Evolutionary conservation across 257 asterid genomes (phyloP), one percentile per base, ranked within the genome.

Genomic region (Echites panduratus): DNA sequence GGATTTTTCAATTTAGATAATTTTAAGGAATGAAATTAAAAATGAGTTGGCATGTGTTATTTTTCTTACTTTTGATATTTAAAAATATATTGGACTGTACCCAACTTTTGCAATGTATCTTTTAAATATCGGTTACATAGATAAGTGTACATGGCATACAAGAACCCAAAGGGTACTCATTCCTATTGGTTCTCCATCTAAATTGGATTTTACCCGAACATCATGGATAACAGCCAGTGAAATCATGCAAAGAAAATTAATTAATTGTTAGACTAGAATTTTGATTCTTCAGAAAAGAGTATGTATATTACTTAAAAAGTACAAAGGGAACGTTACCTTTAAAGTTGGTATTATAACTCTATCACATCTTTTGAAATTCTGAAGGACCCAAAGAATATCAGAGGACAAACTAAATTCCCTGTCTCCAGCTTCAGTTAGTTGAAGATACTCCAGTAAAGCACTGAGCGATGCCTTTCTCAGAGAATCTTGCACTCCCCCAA

Each of bases 401-500:
- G 50, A 63, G 20, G 93, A 87, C 57, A 95, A 81, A 74, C 82
- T 79, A 72, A 54, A 75, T 79, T 79, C 88, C 82, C 82, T 83
- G 73, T 77, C 86, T 78, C 88, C 84, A 70, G 86, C 80, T 70
- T 72, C 84, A 3, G 78, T 48, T 68, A 74, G 75, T 75, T 86
- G 90, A 78, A 91, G 89, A 80, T 84, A 90, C 40, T 88, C 92
- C 76, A 91, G 66, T 84, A 94, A 86, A 74, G 98, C 93, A 83
- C 78, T 70, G 54, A 91, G 86, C 38, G 99, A 90, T 72, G 88
- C 87, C 85, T 87, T 94, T 66, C 76, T 86, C 84, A 94, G 79
- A 73, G 97, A 89, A 64, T 91, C 99, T 90, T 89, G 99, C 65
- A 94, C 72, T 61, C 97, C 99, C n/a, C 99, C 98, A 47, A 86